Conservation (phyloP, 2,329 filamentous ascomycete genomes). For the Boeremia lycopersici region DNA sequence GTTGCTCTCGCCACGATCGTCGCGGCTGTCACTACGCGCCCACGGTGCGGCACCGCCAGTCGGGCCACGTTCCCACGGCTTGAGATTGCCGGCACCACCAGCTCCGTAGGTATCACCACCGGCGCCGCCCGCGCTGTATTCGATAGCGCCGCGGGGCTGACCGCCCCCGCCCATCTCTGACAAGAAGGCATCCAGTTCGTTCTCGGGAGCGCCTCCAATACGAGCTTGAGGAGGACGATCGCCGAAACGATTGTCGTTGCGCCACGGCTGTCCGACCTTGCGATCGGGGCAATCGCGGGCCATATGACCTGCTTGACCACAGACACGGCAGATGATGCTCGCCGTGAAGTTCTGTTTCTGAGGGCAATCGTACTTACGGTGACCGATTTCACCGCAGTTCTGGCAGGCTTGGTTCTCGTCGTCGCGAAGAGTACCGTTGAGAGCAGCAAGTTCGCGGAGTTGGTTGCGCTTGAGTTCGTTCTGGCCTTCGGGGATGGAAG, state of each 20-base stretch:
- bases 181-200: constrained; percentile 98
- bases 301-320: constrained; percentile 98
- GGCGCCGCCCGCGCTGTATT: constrained; percentile 37
- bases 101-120: constrained; percentile 58
- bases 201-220: constrained; percentile 79
- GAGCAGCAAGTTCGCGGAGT: constrained; percentile 92
- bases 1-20: constrained; percentile 49
- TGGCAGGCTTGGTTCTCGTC: constrained; percentile 99
- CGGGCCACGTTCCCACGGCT: constrained; percentile 88
- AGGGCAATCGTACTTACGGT: constrained; percentile 98
- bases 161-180: constrained; percentile 85
- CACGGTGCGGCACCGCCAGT: constrained; percentile 86
- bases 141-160: constrained; percentile 77
- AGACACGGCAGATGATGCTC: constrained; percentile 98
- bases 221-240: constrained; percentile 65
- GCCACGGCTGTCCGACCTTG: constrained; percentile 88
- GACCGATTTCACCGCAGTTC: constrained; percentile 98
- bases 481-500: constrained; percentile 96
- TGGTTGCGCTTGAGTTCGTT: constrained; percentile 99
- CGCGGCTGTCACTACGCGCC: constrained; percentile 55
- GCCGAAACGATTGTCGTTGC: constrained; percentile 69
- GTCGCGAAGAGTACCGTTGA: constrained; percentile 98
- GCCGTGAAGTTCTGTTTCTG: constrained; percentile 99
- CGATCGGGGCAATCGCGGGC: constrained; percentile 96
- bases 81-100: constrained; percentile 62